Evolutionary conservation across 371 early-diverging fungal genomes (phyloP).

Genomic region (Zychaea mexicana): DNA sequence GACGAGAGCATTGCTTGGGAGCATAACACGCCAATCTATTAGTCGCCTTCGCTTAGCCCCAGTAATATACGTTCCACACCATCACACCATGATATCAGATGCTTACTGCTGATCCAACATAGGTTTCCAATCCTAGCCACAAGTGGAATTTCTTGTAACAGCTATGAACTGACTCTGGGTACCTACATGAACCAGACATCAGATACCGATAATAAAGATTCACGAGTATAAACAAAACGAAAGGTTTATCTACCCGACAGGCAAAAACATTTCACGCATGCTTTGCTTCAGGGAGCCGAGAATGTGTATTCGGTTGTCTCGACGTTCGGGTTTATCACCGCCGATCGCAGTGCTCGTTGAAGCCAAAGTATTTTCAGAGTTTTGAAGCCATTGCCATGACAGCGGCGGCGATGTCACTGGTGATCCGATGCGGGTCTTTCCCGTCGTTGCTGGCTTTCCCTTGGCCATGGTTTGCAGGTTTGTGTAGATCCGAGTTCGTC

Average conservation of each 20-base stretch:
- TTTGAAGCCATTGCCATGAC: constrained; percentile 54
- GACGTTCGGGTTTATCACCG: background rate
- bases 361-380: constrained; percentile 5
- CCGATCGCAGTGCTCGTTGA: constrained; percentile 4
- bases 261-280: constrained; percentile 63
- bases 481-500: constrained; percentile 59
- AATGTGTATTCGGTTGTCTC: background rate
- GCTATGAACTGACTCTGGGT: constrained; percentile 53
- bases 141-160: constrained; percentile 63
- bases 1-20: constrained; percentile 72
- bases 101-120: constrained; percentile 65
- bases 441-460: constrained; percentile 41
- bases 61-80: background rate
- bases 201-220: background rate
- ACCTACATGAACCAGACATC: constrained; percentile 15
- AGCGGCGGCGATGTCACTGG: constrained; percentile 45
- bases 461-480: constrained; percentile 49
- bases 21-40: constrained; percentile 71
- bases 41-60: background rate
- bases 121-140: constrained; percentile 71
- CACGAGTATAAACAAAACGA: background rate
- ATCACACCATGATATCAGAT: background rate
- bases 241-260: constrained; percentile 51
- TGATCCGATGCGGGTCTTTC: constrained; percentile 37
- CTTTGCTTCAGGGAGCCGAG: constrained; percentile 43